Base-by-base conservation (phyloP, 2,329 filamentous ascomycete genomes). In the Aspergillus calidoustus region DNA sequence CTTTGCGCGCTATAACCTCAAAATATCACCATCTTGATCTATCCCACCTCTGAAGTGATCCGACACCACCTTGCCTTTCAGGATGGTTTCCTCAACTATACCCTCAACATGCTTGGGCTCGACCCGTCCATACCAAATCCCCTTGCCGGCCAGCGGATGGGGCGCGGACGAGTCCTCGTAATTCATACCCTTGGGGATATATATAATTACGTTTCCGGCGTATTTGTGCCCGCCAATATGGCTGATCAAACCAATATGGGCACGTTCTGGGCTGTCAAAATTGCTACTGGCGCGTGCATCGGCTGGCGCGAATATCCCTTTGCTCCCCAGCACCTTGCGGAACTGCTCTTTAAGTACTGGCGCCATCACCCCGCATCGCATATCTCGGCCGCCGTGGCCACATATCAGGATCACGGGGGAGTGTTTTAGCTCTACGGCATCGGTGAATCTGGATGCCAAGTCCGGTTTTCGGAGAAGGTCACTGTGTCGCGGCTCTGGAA, bases 141-240 rank as follows among this genome's bases (percentile, higher is more conserved):
- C 77, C 63, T 74, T 79, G 5, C 77, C 77, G 9, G 77, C 76
- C 67, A 80, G 69, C 51, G 76, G 73, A 61, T 76, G 73, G 55
- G 61, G 57, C n/a, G 58, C 61, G 23, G 64, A 64, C 19, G 62
- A 64, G 31, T 48, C 49, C n/a, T 63, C 64, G 13, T 67, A 51
- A 41, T 57, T 72, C 69, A 78, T 72, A 15, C 67, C 68, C 1
- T 74, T 73, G 2, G 77, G 77, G 11, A 80, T 85, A 76, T 98
- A 98, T 0, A 98, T 82, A 80, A 98, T 91, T 68, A 97, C 87
- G 72, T 98, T 98, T 46, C 94, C 94, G 43, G 90, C 90, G 80
- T 95, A 98, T 81, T 97, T 97, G 81, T 98, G 94, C 0, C 94
- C 94, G 23, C 94, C 94, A 15, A 97, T 89, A 73, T 98, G 94